These are phyloP conservation scores for Chamaecrista fasciculata DNA, from an alignment of 306 rosid genomes.

Conservation along the genomic window DNA sequence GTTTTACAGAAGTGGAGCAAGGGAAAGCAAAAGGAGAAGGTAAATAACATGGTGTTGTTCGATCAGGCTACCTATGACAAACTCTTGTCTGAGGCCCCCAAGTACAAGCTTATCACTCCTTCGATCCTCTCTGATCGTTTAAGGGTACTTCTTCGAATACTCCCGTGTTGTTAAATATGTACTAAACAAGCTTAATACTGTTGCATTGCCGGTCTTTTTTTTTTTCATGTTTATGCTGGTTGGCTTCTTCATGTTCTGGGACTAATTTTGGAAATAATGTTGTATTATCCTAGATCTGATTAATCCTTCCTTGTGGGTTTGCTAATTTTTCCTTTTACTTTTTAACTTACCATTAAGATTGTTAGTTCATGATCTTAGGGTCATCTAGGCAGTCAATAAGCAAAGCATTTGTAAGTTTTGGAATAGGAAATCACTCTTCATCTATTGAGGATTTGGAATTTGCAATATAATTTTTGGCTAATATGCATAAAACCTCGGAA, in stretches of 20 bases:
- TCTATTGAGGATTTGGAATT: neutral
- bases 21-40: constrained; percentile 84
- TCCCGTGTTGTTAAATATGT: neutral
- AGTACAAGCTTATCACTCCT: constrained; percentile 69
- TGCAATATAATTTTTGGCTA: neutral
- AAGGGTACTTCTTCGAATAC: constrained; percentile 42
- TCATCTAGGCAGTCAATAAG: neutral
- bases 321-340: neutral
- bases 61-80: constrained; percentile 61
- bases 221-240: neutral
- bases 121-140: constrained; percentile 59
- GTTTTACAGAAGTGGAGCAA: constrained; percentile 67
- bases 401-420: neutral
- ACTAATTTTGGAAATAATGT: neutral
- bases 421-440: neutral
- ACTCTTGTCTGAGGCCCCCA: constrained; percentile 64
- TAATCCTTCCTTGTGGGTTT: neutral
- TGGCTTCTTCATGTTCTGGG: neutral
- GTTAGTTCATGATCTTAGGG: neutral
- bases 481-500: too few relatives aligned
- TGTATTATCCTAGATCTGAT: neutral
- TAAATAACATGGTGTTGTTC: constrained; percentile 65
- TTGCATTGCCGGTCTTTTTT: neutral
- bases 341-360: neutral
- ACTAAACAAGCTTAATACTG: neutral